These are phyloP conservation scores for Dothideomycetidae sp. DNA, from an alignment of 2,329 filamentous ascomycete genomes.

Conservation along the genomic window DNA sequence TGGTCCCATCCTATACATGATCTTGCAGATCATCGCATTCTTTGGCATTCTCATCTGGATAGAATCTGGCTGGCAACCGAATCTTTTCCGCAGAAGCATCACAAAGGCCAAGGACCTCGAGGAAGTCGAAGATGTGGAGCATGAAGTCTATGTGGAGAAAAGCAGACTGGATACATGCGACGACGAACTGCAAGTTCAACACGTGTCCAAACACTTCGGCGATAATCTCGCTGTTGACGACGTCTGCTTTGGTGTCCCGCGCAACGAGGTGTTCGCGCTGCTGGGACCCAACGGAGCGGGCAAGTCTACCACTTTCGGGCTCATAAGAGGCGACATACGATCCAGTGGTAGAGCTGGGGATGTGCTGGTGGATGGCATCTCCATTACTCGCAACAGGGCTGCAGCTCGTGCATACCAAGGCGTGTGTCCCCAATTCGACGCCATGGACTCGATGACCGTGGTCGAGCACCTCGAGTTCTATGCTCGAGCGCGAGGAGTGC, in stretches of 20 bases:
- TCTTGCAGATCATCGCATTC: conserved; percentile 56
- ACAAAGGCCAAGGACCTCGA: conserved; percentile 30
- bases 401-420: conserved; percentile 63
- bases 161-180: conserved; percentile 44
- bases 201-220: conserved; percentile 68
- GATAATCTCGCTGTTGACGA: conserved; percentile 72
- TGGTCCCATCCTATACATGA: conserved; percentile 69
- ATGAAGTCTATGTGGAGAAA: conserved; percentile 52
- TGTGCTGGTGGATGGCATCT: conserved; percentile 64
- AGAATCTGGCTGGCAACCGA: conserved; percentile 54
- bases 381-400: conserved; percentile 57
- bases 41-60: conserved; percentile 64
- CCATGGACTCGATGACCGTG: conserved; percentile 83
- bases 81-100: conserved; percentile 39
- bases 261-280: conserved; percentile 74
- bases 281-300: conserved; percentile 85
- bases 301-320: conserved; percentile 76
- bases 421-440: conserved; percentile 67
- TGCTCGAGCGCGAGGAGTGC: conserved; percentile 65
- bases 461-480: conserved; percentile 79
- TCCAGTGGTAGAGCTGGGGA: conserved; percentile 60
- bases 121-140: conserved; percentile 28
- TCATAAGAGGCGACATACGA: conserved; percentile 77
- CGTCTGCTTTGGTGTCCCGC: conserved; percentile 66
- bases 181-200: conserved; percentile 63